Conservation (phyloP, 176 grass and related monocot species). For the Thalia dealbata region DNA sequence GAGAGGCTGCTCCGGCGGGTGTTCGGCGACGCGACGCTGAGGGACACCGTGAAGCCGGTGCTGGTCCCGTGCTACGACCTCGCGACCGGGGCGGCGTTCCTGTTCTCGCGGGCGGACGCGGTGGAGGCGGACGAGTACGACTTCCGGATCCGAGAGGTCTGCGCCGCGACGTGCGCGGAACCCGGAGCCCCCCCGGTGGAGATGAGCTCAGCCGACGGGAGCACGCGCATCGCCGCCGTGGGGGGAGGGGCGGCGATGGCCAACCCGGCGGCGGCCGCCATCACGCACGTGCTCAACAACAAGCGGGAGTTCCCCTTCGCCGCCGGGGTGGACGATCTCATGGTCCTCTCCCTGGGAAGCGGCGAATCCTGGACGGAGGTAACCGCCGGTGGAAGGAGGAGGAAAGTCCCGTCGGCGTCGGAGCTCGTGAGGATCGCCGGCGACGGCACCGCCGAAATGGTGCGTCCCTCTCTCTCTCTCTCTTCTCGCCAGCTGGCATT, state of each 20-base stretch:
- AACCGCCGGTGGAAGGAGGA: not conserved
- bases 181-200: not conserved
- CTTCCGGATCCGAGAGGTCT: conserved; percentile 66
- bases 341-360: conserved; percentile 60
- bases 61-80: conserved; percentile 81
- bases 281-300: conserved; percentile 86
- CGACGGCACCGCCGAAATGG: conserved; percentile 29
- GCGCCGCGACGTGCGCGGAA: conserved; percentile 35
- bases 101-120: conserved; percentile 82
- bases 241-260: conserved; percentile 36
- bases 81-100: conserved; percentile 49
- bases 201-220: conserved; percentile 37
- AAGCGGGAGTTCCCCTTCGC: conserved; percentile 78
- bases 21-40: conserved; percentile 61
- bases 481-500: not conserved
- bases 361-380: not conserved
- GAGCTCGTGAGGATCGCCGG: conserved; percentile 29
- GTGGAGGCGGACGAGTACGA: conserved; percentile 60
- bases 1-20: conserved; percentile 21
- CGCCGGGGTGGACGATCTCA: conserved; percentile 37
- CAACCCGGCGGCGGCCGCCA: conserved; percentile 53
- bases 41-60: conserved; percentile 53
- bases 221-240: conserved; percentile 34
- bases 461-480: conserved; percentile 4
- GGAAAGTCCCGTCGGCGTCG: not conserved